Evolutionary conservation across 768 basidiomycete genomes (phyloP), one percentile per base, ranked within the genome.

Genomic region (Boletus rex-veris): DNA sequence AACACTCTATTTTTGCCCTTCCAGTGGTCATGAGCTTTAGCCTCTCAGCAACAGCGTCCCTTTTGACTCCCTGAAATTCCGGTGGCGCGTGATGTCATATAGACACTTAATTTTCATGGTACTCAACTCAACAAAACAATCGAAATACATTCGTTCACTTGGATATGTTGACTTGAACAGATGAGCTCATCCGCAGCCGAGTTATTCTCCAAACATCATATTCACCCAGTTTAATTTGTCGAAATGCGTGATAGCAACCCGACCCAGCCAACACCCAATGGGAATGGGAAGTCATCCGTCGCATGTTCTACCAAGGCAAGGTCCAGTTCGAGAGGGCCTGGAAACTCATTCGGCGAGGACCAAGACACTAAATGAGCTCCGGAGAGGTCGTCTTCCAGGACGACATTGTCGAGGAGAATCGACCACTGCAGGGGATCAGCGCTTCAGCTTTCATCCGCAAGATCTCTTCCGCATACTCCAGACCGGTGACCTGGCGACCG

Each of bases 251-350:
- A 21, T 8, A 26, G 26, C 26, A 26, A 26, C 88, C 88, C 30
- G 68, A 68, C 24, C 57, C 69, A 7, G 70, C 67, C 31, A 88
- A 89, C 65, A 82, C 84, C 35, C 80, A 80, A 63, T 79, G 81
- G 62, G 86, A 92, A 48, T 79, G 81, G 62, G 86, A 92, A 48
- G 79, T 81, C 57, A 84, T 95, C 50, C 88, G 90, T 55, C 84
- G 84, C 62, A 78, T 80, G 44, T 82, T 95, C 54, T 96, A 93
- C 71, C 92, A 92, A 92, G 2, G 74, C 80, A 39, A 90, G 24
- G 24, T 24, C 24, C 24, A 5, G 24, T 24, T 24, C 24, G 4
- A 24, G 24, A 24, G 24, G 24, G 24, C 24, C 24, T 24, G 24
- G 24, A 24, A 24, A 24, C 24, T 24, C 24, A 24, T 24, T 24